These are phyloP conservation scores for Fusarium dlaminii DNA, from an alignment of 2,329 filamentous ascomycete genomes.

Conservation along the genomic window DNA sequence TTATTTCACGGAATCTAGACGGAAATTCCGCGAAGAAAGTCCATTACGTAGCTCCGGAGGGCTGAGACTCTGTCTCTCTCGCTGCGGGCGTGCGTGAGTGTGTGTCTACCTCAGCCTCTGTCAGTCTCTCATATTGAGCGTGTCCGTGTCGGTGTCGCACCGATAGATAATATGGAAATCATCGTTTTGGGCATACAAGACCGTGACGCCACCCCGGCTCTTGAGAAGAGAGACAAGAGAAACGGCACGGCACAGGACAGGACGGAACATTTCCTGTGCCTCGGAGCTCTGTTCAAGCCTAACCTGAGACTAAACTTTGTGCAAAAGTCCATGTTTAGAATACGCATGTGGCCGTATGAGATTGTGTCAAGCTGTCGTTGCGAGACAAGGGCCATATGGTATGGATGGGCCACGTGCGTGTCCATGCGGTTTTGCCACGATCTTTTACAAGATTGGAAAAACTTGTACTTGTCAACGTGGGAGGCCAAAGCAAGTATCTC, in stretches of 20 bases:
- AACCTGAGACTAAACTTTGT: conserved; percentile 1
- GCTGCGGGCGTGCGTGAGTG: too few relatives aligned
- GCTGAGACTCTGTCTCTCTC: neutral
- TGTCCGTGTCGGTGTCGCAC: neutral
- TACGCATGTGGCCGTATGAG: conserved; percentile 18
- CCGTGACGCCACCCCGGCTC: conserved; percentile 15
- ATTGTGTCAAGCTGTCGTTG: conserved; percentile 24
- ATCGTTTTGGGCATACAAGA: conserved; percentile 4
- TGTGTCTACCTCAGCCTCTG: neutral
- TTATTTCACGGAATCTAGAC: neutral
- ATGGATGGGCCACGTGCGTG: conserved; percentile 15
- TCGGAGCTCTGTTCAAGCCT: neutral
- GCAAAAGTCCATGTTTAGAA: conserved; percentile 12
- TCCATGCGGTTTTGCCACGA: conserved; percentile 8
- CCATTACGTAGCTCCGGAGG: neutral
- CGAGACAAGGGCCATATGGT: neutral
- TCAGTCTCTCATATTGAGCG: neutral
- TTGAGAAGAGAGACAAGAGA: neutral
- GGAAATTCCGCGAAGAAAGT: neutral
- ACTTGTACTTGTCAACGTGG: neutral
- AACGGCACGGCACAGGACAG: neutral
- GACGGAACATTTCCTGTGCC: neutral
- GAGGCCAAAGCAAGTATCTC: conserved; percentile 2
- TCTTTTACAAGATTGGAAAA: neutral
- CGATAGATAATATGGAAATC: neutral